Evolutionary conservation across 2,329 filamentous ascomycete genomes (phyloP), one percentile per base, ranked within the genome.

Genomic region (Blastomyces silverae): DNA sequence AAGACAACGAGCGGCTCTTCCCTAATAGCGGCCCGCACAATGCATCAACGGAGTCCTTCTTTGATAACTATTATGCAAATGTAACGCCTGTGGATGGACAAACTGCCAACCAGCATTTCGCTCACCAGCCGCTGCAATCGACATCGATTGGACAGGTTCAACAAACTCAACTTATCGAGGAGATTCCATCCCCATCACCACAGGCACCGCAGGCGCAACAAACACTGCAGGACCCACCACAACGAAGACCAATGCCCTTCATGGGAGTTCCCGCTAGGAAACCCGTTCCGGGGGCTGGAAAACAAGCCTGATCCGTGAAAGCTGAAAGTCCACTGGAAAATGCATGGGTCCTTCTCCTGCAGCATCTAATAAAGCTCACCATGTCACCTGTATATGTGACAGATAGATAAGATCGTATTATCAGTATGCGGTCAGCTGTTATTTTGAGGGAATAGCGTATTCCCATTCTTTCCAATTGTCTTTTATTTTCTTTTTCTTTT

Each of bases 261-360:
- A 61, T 77, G 20, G 76, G 75, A 52, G 74, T 78, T 17, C 76
- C 76, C 6, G 74, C 66, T 58, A 70, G 76, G 60, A 77, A 77
- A 64, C 76, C 76, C 20, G 75, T 78, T 11, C 76, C 75, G 17
- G 67, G 71, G 44, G 31, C 57, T 11, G 28, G 42, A 15, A 61
- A 61, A 44, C 25, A 61, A 7, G 39, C 7, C 13, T 60, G 28
- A 60, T 8, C 17, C 39, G 11, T 46, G 25, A 44, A 48, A 11
- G 42, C n/a, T 31, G 39, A 42, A 25, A 7, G 2, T 20, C 25
- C 17, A 15, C 5, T 10, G 42, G 25, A 13, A 25, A 10, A 42
- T 28, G 6, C 17, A 20, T 37, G 17, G 6, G 22, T 20, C 39
- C 11, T 48, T 48, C n/a, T n/a, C 37, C n/a, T 0, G n/a, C 20